Evolutionary conservation across 1,139 yeast genomes (phyloP).

Genomic region (Eremothecium cymbalariae): DNA sequence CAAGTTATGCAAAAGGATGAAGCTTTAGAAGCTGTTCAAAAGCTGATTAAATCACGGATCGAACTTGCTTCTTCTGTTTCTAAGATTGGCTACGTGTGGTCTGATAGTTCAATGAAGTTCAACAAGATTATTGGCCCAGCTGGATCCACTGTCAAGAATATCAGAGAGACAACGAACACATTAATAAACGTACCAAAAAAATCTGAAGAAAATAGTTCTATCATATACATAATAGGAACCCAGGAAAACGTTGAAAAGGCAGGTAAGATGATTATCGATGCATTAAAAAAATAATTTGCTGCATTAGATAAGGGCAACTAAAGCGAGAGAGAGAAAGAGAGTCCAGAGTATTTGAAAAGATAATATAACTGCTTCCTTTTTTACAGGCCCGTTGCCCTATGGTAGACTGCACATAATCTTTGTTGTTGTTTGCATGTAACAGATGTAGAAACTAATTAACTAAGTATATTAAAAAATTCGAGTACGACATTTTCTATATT

Average conservation of each 20-base stretch:
- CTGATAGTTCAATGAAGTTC: slow-evolving; percentile 39
- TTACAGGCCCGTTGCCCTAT: no score
- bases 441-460: no score
- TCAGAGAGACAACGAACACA: slow-evolving; percentile 53
- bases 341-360: background rate
- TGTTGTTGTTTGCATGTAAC: no score
- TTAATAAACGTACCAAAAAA: slow-evolving; percentile 59
- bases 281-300: slow-evolving; percentile 17
- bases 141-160: slow-evolving; percentile 58
- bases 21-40: slow-evolving; percentile 23
- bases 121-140: slow-evolving; percentile 68
- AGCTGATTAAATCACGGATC: slow-evolving; percentile 31
- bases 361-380: no score
- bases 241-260: slow-evolving; percentile 38
- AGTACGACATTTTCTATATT: no score
- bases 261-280: slow-evolving; percentile 32
- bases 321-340: no score
- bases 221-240: slow-evolving; percentile 40
- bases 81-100: slow-evolving; percentile 43
- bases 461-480: no score
- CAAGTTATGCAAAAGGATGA: slow-evolving; percentile 31
- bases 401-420: no score
- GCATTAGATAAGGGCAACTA: background rate
- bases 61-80: slow-evolving; percentile 33
- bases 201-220: slow-evolving; percentile 42